Evolutionary conservation across 805 yeast genomes (phyloP), one percentile per base, ranked within the genome.

Genomic region (Lipomyces chichibuensis): DNA sequence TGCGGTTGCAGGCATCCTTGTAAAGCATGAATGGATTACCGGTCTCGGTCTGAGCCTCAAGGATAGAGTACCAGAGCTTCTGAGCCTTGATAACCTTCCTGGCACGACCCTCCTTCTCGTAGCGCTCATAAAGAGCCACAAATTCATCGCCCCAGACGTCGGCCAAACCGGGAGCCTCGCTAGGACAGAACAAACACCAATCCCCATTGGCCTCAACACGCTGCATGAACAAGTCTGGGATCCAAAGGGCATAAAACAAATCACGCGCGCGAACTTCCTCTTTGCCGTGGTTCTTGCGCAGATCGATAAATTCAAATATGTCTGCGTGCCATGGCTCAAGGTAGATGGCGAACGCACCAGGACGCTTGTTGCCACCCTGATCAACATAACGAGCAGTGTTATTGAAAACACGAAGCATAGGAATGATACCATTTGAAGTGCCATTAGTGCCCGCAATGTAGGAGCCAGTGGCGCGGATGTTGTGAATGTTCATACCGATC

Each of bases 291-390:
- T 92, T 94, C 80, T 94, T 93, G 75, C 95, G 86, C 72, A 94
- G 82, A 66, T 93, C 94, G 63, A 94, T 78, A 74, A 94, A 89
- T 67, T 90, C 97, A 77, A 91, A 89, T 46, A 94, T 84, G 74
- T 94, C 99, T 11, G 90, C 85, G 77, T 94, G 99, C 99, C 99
- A 94, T 64, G 99, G 98, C 80, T 94, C 99, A 49, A 94, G 78
- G 79, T 93, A 94, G 49, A 92, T 80, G 46, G 97, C 97, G 79
- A 94, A 90, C 2, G 99, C 99, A 69, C 98, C 98, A 0, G 99
- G 99, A 75, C 99, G 84, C 79, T 93, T 93, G 80, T 94, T 94
- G 64, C 98, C 98, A 70, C 99, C 99, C 83, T 94, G 99, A 75
- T 94, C 98, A 54, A 94, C 98, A 75, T 93, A 94, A 73, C 97